Evolutionary conservation across 805 yeast genomes (phyloP), one percentile per base, ranked within the genome.

Genomic region (Kuraishia piskuri): DNA sequence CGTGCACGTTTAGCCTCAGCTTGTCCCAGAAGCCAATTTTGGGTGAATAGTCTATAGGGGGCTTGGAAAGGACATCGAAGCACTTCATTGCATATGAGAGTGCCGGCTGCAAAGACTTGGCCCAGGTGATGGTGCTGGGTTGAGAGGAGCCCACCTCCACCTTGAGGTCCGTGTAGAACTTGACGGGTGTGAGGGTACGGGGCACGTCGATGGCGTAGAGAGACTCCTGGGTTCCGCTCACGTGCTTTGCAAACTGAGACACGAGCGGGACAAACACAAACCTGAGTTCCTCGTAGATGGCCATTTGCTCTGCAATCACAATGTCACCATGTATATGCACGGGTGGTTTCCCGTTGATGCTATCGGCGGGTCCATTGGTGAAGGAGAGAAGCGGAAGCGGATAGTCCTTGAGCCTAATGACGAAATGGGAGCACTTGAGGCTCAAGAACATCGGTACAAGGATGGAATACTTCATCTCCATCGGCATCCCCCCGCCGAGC

Each of bases 11-110:
- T 25, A 83, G 75, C 51, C 96, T 71, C 22, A 90, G 67, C 64
- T 90, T 92, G 67, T 91, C 98, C 98, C 98, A 91, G 59, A 90
- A 84, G 0, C 98, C 98, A 17, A 90, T 69, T 59, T 86, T 86
- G 2, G 81, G 78, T 1, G 96, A 89, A 0, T 91, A 90, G 65
- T 91, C 98, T n/a, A 87, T 69, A 0, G 95, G 96, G 0, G 96
- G 96, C 65, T 92, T 91, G 1, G 95, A 83, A 63, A 91, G 88
- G 48, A 84, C 83, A 61, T 90, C 96, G 56, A 91, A 78, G 53
- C 81, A 84, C 52, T 81, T 70, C 83, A 88, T 86, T 1, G 84
- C 75, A 57, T 88, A 91, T 58, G 88, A 90, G 25, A 91, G 78
- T 0, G 90, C 91, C n/a, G 96, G 91, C 60, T 86, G 90, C 59